Percentiles rank a stretch among this genome's conserved stretches.
These are phyloP conservation scores for Atkinsonella texensis DNA, from an alignment of 2,329 filamentous ascomycete species.

Conservation along the genomic window DNA sequence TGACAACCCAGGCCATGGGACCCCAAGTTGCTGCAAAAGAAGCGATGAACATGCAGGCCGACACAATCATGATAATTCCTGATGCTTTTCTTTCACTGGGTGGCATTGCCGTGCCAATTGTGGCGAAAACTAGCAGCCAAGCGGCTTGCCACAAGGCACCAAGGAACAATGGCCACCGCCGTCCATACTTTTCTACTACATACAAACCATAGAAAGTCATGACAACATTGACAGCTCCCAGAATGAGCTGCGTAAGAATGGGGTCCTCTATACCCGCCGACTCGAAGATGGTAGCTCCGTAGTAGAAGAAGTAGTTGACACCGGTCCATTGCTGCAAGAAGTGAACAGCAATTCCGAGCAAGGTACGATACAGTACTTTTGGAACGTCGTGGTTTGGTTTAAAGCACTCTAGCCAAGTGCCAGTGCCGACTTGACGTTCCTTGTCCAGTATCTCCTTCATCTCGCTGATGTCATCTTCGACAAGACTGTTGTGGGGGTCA, in stretches of 20 bases:
- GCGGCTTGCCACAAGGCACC: conserved; percentile 56
- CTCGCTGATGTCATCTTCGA: conserved; percentile 41
- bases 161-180: conserved; percentile 53
- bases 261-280: conserved; percentile 55
- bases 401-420: conserved; percentile 49
- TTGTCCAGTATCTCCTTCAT: conserved; percentile 36
- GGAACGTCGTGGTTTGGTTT: conserved; percentile 37
- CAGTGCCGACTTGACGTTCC: conserved; percentile 30
- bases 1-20: conserved; percentile 56
- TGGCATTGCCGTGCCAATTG: conserved; percentile 36
- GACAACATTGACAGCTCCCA: conserved; percentile 54
- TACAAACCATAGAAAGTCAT: conserved; percentile 57
- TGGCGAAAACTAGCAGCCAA: conserved; percentile 54
- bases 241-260: conserved; percentile 56
- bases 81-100: conserved; percentile 32
- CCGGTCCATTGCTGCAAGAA: conserved; percentile 57
- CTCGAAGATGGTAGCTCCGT: conserved; percentile 55
- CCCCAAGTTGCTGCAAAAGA: conserved; percentile 61
- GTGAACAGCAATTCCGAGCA: conserved; percentile 51
- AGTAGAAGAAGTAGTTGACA: conserved; percentile 51
- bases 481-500: conserved; percentile 28
- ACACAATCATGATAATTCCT: conserved; percentile 59
- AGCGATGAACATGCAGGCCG: conserved; percentile 63
- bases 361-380: conserved; percentile 50
- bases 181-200: conserved; percentile 54